phyloP scores from a whole-genome alignment of 495 filamentous ascomycete species.

The Neurospora africana region DNA sequence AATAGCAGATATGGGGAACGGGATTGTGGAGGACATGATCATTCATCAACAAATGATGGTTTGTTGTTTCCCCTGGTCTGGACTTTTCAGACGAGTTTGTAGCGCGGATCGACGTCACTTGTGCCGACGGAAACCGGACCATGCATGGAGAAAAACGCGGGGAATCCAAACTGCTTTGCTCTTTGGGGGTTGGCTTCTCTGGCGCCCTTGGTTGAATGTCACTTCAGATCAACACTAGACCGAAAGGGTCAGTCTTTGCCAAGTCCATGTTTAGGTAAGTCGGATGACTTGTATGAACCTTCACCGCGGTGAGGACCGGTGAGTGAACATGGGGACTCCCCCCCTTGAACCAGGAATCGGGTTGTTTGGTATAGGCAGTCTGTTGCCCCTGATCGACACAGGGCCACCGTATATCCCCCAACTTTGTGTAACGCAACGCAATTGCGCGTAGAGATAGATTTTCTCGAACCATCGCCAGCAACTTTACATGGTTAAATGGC shows the following conservation, averaged over 20 bases:
- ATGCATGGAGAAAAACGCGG: neutral
- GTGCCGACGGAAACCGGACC: conserved; percentile 26
- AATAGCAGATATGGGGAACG: neutral
- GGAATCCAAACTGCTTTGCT: neutral
- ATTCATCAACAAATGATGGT: neutral
- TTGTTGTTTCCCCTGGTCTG: neutral
- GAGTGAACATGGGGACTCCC: neutral
- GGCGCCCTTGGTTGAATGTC: neutral
- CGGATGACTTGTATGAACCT: too few relatives aligned
- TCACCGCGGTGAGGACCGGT: neutral
- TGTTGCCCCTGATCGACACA: neutral
- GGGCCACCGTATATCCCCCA: neutral
- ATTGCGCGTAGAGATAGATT: neutral
- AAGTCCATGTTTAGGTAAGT: neutral
- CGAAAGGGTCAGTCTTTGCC: neutral
- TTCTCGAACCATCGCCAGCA: neutral
- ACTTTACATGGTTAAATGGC: neutral
- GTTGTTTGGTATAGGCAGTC: neutral
- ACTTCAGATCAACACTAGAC: neutral
- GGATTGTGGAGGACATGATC: neutral
- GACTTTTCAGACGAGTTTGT: neutral
- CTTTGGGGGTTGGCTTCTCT: neutral
- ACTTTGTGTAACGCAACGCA: neutral
- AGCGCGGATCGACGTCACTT: conserved; percentile 22
- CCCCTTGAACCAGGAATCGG: neutral